A percentile compares a stretch with the other conserved stretches of the same genome.
Conservation (phyloP, 805 yeast genomes). For the Zygoascus biomembranicola region DNA sequence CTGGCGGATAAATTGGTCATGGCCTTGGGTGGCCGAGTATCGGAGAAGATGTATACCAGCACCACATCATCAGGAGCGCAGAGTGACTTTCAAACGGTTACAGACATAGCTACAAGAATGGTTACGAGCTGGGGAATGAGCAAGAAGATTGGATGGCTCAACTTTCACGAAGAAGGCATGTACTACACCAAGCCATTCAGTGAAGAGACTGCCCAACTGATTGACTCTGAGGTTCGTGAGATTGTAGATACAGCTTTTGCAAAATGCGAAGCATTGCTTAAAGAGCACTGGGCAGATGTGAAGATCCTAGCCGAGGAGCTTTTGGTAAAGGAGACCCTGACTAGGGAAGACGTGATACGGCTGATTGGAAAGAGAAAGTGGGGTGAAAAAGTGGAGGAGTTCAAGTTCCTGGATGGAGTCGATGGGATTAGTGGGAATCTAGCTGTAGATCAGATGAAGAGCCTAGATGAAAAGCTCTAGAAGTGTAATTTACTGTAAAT, state of each 20-base stretch:
- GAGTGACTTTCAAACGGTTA: conserved; percentile 93
- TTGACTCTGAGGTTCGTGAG: conserved; percentile 76
- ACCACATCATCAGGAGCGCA: conserved; percentile 93
- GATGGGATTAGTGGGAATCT: neutral
- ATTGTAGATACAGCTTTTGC: conserved; percentile 68
- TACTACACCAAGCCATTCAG: conserved; percentile 78
- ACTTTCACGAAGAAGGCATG: conserved; percentile 60
- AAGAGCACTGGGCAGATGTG: conserved; percentile 62
- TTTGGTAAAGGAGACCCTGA: conserved; percentile 77
- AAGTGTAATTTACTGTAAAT: too few species aligned
- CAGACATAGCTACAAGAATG: conserved; percentile 89
- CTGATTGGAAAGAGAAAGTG: conserved; percentile 86
- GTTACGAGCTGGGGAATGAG: conserved; percentile 92
- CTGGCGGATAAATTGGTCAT: conserved; percentile 85
- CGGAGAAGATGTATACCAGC: conserved; percentile 85
- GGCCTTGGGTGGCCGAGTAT: conserved; percentile 96
- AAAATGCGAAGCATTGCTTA: conserved; percentile 59
- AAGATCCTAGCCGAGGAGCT: conserved; percentile 82
- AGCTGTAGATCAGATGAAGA: neutral
- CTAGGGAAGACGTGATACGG: conserved; percentile 89
- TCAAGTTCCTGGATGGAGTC: conserved; percentile 43
- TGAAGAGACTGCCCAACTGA: conserved; percentile 71
- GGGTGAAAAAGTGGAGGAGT: conserved; percentile 84
- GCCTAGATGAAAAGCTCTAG: too few species aligned
- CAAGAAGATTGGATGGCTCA: conserved; percentile 71